phyloP scores from a whole-genome alignment of 306 rosid genomes.

The Citrullus mucosospermus region DNA sequence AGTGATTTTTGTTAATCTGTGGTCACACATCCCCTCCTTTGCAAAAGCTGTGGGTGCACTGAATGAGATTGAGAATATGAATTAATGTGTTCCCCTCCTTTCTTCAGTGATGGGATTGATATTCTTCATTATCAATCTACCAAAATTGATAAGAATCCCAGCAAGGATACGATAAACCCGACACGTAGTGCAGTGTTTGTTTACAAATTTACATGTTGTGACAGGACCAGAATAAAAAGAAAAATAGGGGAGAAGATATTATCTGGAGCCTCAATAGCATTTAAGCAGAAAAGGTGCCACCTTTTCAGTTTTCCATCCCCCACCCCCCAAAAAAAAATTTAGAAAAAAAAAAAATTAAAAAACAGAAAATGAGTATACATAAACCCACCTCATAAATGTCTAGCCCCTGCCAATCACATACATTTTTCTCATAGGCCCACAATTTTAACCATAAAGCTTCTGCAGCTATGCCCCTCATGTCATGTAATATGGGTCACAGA shows the following conservation, averaged over 20 bases:
- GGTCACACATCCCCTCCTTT: slow-evolving; percentile 29
- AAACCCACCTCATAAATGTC: background rate
- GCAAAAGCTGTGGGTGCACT: slow-evolving; percentile 21
- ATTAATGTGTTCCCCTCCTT: slow-evolving; percentile 9
- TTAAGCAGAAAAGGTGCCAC: background rate
- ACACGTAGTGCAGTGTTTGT: background rate
- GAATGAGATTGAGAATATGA: slow-evolving; percentile 25
- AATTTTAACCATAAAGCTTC: background rate
- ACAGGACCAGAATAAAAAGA: background rate
- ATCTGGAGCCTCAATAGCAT: background rate
- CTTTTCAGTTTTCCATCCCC: background rate
- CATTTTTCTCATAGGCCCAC: background rate
- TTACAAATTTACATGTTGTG: slow-evolving; percentile 3
- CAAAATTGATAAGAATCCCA: slow-evolving; percentile 40
- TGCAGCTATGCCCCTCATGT: background rate
- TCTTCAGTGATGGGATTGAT: slow-evolving; percentile 20
- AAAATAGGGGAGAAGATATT: background rate
- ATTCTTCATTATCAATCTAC: slow-evolving; percentile 23
- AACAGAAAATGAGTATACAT: background rate
- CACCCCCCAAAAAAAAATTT: no score
- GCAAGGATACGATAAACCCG: slow-evolving; percentile 19
- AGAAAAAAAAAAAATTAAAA: no score
- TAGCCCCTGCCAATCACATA: background rate
- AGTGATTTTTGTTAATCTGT: slow-evolving; percentile 20
- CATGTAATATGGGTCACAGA: background rate